Percentiles rank a stretch among this genome's conserved stretches.
These are phyloP conservation scores for Sugiyamaella lignohabitans DNA, from an alignment of 805 yeast genomes.

Conservation along the genomic window DNA sequence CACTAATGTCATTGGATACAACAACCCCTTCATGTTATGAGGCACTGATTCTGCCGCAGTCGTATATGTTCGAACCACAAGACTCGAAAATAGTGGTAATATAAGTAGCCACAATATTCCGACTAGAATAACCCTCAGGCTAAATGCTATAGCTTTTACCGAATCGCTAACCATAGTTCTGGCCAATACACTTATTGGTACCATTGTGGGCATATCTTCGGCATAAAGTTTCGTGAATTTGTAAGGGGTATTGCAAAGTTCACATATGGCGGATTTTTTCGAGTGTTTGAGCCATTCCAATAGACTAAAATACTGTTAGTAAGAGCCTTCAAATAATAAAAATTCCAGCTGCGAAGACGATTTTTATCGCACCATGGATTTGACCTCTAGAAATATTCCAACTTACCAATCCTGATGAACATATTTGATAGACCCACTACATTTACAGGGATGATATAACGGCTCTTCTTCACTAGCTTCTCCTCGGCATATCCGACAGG, in stretches of 20 bases:
- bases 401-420: constrained; percentile 80
- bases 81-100: constrained; percentile 24
- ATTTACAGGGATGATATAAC: constrained; percentile 83
- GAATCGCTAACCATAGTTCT: constrained; percentile 31
- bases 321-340: no score
- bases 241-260: constrained; percentile 77
- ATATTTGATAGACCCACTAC: constrained; percentile 87
- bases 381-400: no score
- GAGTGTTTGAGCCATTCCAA: constrained; percentile 79
- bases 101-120: constrained; percentile 24
- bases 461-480: constrained; percentile 79
- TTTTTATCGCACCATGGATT: background rate
- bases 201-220: constrained; percentile 54
- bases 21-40: constrained; percentile 5
- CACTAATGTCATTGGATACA: background rate
- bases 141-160: constrained; percentile 15
- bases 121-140: constrained; percentile 18
- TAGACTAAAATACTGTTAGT: no score
- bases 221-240: constrained; percentile 58
- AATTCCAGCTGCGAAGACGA: no score
- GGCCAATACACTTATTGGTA: constrained; percentile 50
- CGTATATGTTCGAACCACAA: constrained; percentile 19
- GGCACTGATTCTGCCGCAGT: constrained; percentile 20
- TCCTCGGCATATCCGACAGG: constrained; percentile 91
- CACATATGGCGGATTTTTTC: constrained; percentile 63